Base-by-base conservation (phyloP, 2,329 filamentous ascomycete species). In the Penicillium sp. region DNA sequence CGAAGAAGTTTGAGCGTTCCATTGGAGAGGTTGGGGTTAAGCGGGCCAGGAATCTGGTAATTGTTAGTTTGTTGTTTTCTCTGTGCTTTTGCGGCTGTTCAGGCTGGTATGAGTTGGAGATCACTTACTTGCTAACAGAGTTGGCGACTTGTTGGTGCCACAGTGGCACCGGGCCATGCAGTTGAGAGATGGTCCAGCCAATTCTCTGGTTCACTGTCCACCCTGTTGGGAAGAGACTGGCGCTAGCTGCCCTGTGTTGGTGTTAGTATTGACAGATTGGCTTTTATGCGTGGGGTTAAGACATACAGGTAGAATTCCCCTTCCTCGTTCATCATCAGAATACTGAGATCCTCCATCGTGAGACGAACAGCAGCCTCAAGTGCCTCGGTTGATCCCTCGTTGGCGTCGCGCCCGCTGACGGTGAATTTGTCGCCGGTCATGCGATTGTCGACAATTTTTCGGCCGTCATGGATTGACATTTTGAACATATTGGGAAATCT, bases 221-320 rank as follows among this genome's bases (percentile, higher is more conserved):
- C 8, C 81, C 81, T 0, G 80, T 77, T 1, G 81, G 81, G 60
- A 82, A 83, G 5, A 82, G 69, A 15, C 79, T 83, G 5, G 81
- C 81, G 45, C 79, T 80, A 25, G 81, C 81, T 53, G 76, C 73
- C 29, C 78, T 81, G 55, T 21, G 38, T 38, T 25, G 23, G 10
- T n/a, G 43, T 64, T 38, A 60, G 55, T 16, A n/a, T 40, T 33
- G 9, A 19, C 8, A 4, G 8, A 11, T 47, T 33, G n/a, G 36
- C 11, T 13, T 43, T 39, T 39, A 7, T 3, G 33, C 29, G 23
- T 11, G 8, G 8, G 23, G 5, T 15, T n/a, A 21, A 15, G 3
- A 68, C 75, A 66, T 70, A 76, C 78, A 84, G 65, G 52, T 78
- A 77, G 60, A 81, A 79, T 56, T 80, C 74, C 9, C 72, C 75